Evolutionary conservation across 2,329 filamentous ascomycete genomes (phyloP).

Genomic region (Chrysoporthe puriensis): DNA sequence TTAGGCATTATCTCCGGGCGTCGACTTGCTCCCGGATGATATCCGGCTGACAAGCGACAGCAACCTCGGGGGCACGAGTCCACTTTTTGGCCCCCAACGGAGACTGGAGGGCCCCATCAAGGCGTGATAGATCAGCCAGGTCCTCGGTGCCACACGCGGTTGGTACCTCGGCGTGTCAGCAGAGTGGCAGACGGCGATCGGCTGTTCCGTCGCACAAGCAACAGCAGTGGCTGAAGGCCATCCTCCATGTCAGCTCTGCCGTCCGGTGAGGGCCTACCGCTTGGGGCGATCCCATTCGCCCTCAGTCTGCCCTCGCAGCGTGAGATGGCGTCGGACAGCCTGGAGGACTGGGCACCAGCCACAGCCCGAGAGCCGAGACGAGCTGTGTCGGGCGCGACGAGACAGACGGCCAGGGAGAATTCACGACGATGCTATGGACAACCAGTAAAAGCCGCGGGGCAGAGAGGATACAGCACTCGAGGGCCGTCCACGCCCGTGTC

Average conservation of each 20-base stretch:
- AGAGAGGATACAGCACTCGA: background rate
- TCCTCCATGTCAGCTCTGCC: conserved; percentile 1
- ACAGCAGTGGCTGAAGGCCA: background rate
- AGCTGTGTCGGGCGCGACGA: background rate
- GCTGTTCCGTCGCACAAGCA: background rate
- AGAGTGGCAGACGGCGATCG: background rate
- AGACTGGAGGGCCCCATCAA: background rate
- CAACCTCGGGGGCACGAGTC: background rate
- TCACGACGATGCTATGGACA: background rate
- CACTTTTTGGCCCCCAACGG: conserved; percentile 10
- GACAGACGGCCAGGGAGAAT: background rate
- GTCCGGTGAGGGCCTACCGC: background rate
- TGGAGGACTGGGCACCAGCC: background rate
- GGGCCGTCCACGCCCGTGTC: background rate
- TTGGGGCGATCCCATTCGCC: background rate
- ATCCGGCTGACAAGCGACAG: conserved; percentile 4
- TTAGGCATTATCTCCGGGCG: conserved; percentile 1
- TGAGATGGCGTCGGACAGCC: background rate
- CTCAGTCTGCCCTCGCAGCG: background rate
- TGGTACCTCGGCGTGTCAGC: conserved; percentile 1
- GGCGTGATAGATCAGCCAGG: background rate
- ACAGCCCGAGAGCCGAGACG: background rate
- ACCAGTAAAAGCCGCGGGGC: background rate
- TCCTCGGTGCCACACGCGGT: background rate
- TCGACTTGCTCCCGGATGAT: background rate